Percentiles rank a stretch among this genome's conserved stretches.
Conservation (phyloP, 169 alveolate species). For the Cryptosporidium xiaoi region DNA sequence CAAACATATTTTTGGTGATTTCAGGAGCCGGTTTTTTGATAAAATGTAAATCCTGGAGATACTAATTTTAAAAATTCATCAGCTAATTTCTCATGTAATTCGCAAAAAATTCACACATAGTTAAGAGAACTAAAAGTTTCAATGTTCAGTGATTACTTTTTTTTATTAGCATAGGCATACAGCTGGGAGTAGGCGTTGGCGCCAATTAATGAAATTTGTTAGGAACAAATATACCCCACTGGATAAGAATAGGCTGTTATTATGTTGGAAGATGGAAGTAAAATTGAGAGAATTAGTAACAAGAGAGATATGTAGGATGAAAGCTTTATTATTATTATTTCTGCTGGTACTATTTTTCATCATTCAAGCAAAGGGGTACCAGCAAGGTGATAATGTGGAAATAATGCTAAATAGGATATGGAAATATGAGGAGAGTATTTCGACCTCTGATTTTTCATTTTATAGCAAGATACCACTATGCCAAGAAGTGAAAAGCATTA, state of each 20-base stretch:
- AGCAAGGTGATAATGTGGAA: constrained; percentile 53
- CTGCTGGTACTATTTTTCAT: neutral
- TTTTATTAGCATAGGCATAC: no score
- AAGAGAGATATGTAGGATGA: neutral
- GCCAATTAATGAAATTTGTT: neutral
- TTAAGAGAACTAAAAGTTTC: no score
- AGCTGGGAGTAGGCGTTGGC: no score
- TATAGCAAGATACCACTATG: constrained; percentile 59
- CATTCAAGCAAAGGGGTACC: constrained; percentile 4
- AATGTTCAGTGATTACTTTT: no score
- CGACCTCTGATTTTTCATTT: constrained; percentile 45
- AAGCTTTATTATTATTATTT: constrained; percentile 2
- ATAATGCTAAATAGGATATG: constrained; percentile 53
- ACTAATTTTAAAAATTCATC: no score
- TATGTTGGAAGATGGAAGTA: constrained; percentile 52
- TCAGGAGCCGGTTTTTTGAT: no score
- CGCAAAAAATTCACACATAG: no score
- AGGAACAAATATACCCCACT: constrained; percentile 50
- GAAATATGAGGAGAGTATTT: constrained; percentile 62
- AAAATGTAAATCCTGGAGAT: no score
- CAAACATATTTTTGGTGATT: no score
- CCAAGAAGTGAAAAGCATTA: constrained; percentile 2
- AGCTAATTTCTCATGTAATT: no score
- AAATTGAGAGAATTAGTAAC: neutral
- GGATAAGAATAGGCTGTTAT: neutral